Evolutionary conservation across 2,329 filamentous ascomycete species (phyloP), one percentile per base, ranked within the genome.

Genomic region (Alternaria gaisen): DNA sequence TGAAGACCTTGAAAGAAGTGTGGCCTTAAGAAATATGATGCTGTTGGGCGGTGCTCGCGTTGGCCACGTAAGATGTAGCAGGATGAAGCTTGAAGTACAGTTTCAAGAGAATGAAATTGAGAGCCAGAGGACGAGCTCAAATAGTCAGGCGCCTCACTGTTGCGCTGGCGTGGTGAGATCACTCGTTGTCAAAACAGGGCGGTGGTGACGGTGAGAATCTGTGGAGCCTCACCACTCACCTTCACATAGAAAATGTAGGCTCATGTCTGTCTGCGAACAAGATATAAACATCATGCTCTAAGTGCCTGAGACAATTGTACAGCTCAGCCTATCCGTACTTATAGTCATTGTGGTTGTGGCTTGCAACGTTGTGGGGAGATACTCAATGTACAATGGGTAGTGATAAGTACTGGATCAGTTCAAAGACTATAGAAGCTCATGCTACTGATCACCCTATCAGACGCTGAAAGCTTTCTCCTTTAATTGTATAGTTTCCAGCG

Each of bases 141-240:
- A 60, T 60, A 62, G 54, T 30, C 50, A 38, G 18, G 26, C 12
- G 32, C 14, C 38, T 34, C 16, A 16, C 41, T 47, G 22, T 18
- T 47, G 30, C 12, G 22, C 20, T 38, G 24, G 46, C n/a, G 26
- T 16, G 16, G 60, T 58, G 50, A 64, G 61, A 48, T 60, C 65
- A 50, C 54, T 20, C 47, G 47, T 42, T 36, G 59, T 48, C 36
- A 24, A 14, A 57, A 43, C 41, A 20, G 28, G 41, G 61, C 28
- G 18, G 26, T 20, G 32, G 62, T 66, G 60, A 67, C 48, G 20
- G 53, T 41, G 53, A 60, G 48, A 52, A 46, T 14, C 36, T 38
- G 34, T 44, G 20, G 18, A 22, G 47, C 4, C 10, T 32, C 20
- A 32, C 18, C 34, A 30, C 53, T 63, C 57, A 53, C 59, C 55